These are phyloP conservation scores for Phytophthora idaei DNA, from an alignment of 352 stramenopile species.

Conservation along the genomic window DNA sequence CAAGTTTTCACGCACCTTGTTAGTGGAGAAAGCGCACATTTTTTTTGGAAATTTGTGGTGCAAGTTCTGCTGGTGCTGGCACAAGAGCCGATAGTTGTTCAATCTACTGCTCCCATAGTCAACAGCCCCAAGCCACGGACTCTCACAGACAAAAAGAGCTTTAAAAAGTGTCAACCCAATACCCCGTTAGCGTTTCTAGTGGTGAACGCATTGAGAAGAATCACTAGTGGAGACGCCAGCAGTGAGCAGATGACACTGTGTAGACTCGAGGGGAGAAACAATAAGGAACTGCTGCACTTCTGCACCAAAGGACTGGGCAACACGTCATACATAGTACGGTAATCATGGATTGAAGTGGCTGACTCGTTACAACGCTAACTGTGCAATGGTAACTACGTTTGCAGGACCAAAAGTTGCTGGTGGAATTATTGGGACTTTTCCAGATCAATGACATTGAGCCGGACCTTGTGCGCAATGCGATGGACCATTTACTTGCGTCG, in stretches of 20 bases:
- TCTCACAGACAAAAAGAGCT: conserved; percentile 19
- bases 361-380: not conserved
- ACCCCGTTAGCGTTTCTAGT: conserved; percentile 61
- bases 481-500: conserved; percentile 35
- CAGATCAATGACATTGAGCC: conserved; percentile 40
- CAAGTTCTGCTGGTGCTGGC: conserved; percentile 44
- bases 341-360: not conserved
- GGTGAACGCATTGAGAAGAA: conserved; percentile 54
- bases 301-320: conserved; percentile 31
- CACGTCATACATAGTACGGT: conserved; percentile 19
- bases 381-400: not conserved
- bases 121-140: not conserved
- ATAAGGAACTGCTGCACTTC: conserved; percentile 37
- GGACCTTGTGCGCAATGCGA: conserved; percentile 23
- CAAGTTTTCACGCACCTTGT: conserved; percentile 30
- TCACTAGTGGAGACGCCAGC: conserved; percentile 12
- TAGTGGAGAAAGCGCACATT: not conserved
- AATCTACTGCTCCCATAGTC: not conserved
- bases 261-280: conserved; percentile 29
- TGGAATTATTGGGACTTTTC: conserved; percentile 68
- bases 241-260: conserved; percentile 15
- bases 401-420: conserved; percentile 62
- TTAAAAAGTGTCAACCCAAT: conserved; percentile 55
- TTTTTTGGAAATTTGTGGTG: conserved; percentile 54
- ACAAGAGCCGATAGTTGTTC: conserved; percentile 3